phyloP scores from a whole-genome alignment of 495 filamentous ascomycete genomes.

The Entonaema liquescens region DNA sequence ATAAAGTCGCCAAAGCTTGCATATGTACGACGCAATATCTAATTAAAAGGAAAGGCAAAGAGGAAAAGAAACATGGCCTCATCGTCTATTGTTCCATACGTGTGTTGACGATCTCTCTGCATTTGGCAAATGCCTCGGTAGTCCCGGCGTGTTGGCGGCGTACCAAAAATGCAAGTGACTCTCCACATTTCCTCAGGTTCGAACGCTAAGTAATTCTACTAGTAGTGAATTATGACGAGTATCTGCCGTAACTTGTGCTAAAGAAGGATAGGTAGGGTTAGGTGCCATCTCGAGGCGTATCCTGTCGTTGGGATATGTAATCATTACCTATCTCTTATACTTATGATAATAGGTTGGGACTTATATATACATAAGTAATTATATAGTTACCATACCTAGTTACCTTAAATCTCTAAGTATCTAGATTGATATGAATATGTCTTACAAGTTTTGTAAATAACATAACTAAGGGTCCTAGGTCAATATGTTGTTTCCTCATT shows the following conservation, averaged over 20 bases:
- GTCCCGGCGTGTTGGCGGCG: not conserved
- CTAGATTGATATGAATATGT: too few species aligned
- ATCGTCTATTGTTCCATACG: not conserved
- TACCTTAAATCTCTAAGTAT: too few species aligned
- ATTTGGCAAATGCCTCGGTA: slow-evolving; percentile 23
- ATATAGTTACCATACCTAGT: too few species aligned
- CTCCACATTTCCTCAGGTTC: slow-evolving; percentile 1
- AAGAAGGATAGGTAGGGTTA: slow-evolving; percentile 5
- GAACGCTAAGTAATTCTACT: slow-evolving; percentile 10
- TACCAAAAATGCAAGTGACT: not conserved
- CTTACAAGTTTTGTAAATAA: too few species aligned
- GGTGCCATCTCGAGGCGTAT: not conserved
- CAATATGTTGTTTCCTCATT: too few species aligned
- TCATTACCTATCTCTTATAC: not conserved
- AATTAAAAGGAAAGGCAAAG: too few species aligned
- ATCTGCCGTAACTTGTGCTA: not conserved
- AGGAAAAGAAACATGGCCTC: not conserved
- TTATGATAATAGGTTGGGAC: not conserved
- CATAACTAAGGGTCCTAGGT: too few species aligned
- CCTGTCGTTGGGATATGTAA: not conserved
- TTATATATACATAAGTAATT: not conserved
- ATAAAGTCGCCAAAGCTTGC: not conserved
- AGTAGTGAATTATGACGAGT: not conserved
- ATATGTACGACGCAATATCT: not conserved
- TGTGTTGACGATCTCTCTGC: slow-evolving; percentile 16